Base-by-base conservation (phyloP, 202 grass and related monocot genomes). In the Panicum virgatum region DNA sequence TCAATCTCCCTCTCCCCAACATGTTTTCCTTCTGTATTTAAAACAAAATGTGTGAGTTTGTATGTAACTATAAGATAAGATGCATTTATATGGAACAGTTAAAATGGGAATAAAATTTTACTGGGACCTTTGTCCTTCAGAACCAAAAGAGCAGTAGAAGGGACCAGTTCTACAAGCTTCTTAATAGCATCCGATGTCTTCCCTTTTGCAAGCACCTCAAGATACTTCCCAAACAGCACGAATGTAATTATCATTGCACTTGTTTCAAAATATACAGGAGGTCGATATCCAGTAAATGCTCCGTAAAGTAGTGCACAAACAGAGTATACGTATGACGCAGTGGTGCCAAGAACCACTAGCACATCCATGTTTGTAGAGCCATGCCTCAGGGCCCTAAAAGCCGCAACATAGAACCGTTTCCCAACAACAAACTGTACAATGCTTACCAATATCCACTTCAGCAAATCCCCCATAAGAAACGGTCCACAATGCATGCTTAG, bases 171-270 rank as follows among this genome's bases (percentile, higher is more conserved):
- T 45, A 99, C 85, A 81, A 99, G 86, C 85, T 99, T 99, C 72
- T 93, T 99, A 56, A 99, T 99, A 26, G 96, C 92, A 75, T 96
- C 92, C 50, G 92, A 96, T 39, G 96, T 99, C 81, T 94, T 93
- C 29, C 96, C 96, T 83, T 99, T 99, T 36, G 96, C 96, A 62
- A 99, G 73, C 61, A 96, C 93, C 85, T 99, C 96, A 50, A 99
- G 92, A 83, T 93, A 99, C 80, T 99, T 99, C n/a, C 96, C 96
- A 12, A 99, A 73, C 82, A 99, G 71, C 59, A 99, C 96, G 76
- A 99, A 99, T 61, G 96, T 99, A 60, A 99, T 99, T 85, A 99
- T 99, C 96, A 99, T 99, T 61, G 96, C 96, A 79, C 96, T 96
- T 83, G 96, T 99, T 84, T 99, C 96, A 84, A 99, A 99, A 88